Percentiles rank a stretch among this genome's conserved stretches.
These are phyloP conservation scores for Penicillium palitans DNA, from an alignment of 2,329 filamentous ascomycete genomes.

Conservation along the genomic window DNA sequence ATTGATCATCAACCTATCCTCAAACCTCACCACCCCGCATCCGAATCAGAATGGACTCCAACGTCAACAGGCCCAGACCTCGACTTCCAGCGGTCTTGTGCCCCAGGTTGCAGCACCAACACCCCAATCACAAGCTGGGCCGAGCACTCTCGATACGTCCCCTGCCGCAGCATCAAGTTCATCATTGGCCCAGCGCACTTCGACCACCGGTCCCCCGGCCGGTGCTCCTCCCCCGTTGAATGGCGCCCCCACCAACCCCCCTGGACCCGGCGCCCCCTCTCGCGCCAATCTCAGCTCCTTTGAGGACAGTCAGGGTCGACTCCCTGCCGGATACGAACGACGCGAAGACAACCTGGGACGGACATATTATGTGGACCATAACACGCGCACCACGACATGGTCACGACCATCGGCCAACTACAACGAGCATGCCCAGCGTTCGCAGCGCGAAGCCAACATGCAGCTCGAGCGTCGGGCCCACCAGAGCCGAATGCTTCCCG, in stretches of 20 bases:
- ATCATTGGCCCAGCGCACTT: conserved; percentile 37
- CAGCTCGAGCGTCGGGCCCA: conserved; percentile 91
- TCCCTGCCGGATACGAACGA: conserved; percentile 93
- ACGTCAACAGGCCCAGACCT: conserved; percentile 36
- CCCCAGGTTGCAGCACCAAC: conserved; percentile 33
- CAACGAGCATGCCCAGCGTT: conserved; percentile 73
- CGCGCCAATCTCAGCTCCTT: conserved; percentile 78
- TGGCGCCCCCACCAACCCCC: conserved; percentile 38
- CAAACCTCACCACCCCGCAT: conserved; percentile 74
- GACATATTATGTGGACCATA: conserved; percentile 98
- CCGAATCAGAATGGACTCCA: conserved; percentile 50
- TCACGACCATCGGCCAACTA: conserved; percentile 79
- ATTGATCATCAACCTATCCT: conserved; percentile 93
- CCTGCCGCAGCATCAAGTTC: conserved; percentile 35
- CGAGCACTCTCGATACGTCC: conserved; percentile 32
- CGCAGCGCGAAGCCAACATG: conserved; percentile 82
- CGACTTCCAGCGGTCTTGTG: conserved; percentile 43
- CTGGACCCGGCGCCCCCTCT: conserved; percentile 42
- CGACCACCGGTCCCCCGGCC: conserved; percentile 38
- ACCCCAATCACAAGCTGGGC: conserved; percentile 29
- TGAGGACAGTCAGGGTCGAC: conserved; percentile 88
- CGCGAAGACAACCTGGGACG: conserved; percentile 91
- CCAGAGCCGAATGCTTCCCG: conserved; percentile 91
- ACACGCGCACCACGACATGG: conserved; percentile 96
- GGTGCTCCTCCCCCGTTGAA: conserved; percentile 44